phyloP scores from a whole-genome alignment of 495 filamentous ascomycete species.

The Aspergillus sclerotiicarbonarius region DNA sequence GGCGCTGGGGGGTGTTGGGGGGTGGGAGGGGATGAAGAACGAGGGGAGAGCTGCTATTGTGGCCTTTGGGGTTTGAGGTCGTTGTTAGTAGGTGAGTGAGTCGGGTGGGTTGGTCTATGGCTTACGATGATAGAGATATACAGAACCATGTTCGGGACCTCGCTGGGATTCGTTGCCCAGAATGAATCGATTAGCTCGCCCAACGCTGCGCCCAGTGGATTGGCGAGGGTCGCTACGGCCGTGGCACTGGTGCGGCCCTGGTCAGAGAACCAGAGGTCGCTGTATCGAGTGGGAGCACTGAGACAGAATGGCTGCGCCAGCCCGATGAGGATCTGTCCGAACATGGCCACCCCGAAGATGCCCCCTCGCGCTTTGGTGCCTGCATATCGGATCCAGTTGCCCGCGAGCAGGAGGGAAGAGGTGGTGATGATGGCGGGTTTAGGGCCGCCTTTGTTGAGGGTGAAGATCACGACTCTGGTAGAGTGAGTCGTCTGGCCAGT shows the following conservation, averaged over 20 bases:
- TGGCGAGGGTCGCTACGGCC: slow-evolving; percentile 78
- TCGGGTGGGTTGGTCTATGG: slow-evolving; percentile 10
- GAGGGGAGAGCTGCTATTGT: slow-evolving; percentile 71
- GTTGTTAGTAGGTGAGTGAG: neutral
- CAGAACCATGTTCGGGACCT: slow-evolving; percentile 80
- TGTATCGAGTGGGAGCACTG: slow-evolving; percentile 84
- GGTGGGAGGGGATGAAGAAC: slow-evolving; percentile 77
- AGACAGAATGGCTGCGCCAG: slow-evolving; percentile 91
- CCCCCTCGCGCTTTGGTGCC: slow-evolving; percentile 62
- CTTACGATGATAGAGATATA: slow-evolving; percentile 82
- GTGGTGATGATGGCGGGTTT: slow-evolving; percentile 73
- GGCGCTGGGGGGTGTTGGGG: slow-evolving; percentile 69
- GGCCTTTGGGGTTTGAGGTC: slow-evolving; percentile 46
- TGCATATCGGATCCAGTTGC: slow-evolving; percentile 92
- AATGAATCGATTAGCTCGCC: slow-evolving; percentile 83
- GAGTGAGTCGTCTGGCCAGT: neutral
- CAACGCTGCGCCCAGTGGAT: slow-evolving; percentile 83
- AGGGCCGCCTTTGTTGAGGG: slow-evolving; percentile 74
- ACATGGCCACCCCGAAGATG: slow-evolving; percentile 77
- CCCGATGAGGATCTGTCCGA: slow-evolving; percentile 92
- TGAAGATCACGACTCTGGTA: slow-evolving; percentile 64
- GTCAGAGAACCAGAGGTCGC: slow-evolving; percentile 91
- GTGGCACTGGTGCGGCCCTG: slow-evolving; percentile 82
- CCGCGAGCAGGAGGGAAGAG: slow-evolving; percentile 69
- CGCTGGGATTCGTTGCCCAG: slow-evolving; percentile 57